phyloP scores from a whole-genome alignment of 352 stramenopile species.

The Phytophthora tubulina region DNA sequence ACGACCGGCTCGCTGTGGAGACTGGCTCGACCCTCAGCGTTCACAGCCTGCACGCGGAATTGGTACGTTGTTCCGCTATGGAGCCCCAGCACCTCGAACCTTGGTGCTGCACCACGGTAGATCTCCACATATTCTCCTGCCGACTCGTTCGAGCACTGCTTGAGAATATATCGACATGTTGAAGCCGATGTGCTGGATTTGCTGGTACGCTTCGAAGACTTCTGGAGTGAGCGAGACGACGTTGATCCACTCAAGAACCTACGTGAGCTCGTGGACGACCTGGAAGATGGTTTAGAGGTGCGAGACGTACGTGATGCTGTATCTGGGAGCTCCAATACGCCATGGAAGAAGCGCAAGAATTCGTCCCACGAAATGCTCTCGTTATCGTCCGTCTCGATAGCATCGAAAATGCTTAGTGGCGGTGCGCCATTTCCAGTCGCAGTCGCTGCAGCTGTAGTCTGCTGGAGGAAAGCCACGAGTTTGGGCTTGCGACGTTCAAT shows the following conservation, averaged over 20 bases:
- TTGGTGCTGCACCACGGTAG: constrained; percentile 72
- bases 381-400: constrained; percentile 91
- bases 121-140: constrained; percentile 89
- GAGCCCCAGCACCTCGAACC: constrained; percentile 84
- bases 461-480: constrained; percentile 81
- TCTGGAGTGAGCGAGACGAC: constrained; percentile 29
- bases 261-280: constrained; percentile 23
- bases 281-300: constrained; percentile 21
- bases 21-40: constrained; percentile 76
- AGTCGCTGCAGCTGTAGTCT: constrained; percentile 43
- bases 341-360: constrained; percentile 83
- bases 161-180: constrained; percentile 82
- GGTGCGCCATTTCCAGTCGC: constrained; percentile 10
- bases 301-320: constrained; percentile 34
- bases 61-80: constrained; percentile 88
- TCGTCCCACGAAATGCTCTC: constrained; percentile 90
- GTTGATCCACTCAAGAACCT: constrained; percentile 28
- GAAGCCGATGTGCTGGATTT: constrained; percentile 20
- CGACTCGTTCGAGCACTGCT: constrained; percentile 86
- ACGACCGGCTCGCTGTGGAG: constrained; percentile 78
- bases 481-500: constrained; percentile 81
- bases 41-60: constrained; percentile 89
- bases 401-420: constrained; percentile 86
- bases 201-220: constrained; percentile 27
- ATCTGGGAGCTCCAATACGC: constrained; percentile 53